Percentiles rank a stretch among this genome's conserved stretches.
phyloP scores from a whole-genome alignment of 768 basidiomycete genomes.

The Panaeolus papilionaceus region DNA sequence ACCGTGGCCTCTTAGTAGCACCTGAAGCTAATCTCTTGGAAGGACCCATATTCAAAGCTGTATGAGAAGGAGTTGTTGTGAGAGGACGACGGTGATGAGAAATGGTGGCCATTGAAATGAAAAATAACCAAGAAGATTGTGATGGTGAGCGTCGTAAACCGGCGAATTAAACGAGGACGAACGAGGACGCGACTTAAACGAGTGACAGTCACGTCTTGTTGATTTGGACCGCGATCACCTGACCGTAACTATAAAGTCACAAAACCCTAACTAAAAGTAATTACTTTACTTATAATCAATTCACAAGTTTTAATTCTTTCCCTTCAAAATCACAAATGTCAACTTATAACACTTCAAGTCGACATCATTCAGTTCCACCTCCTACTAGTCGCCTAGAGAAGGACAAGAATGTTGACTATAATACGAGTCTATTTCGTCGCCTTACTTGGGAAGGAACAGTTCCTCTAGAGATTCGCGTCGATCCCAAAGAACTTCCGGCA shows the following conservation, averaged over 20 bases:
- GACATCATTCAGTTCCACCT: constrained; percentile 57
- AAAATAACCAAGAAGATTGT: constrained; percentile 26
- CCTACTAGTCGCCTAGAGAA: constrained; percentile 37
- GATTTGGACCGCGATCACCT: constrained; percentile 33
- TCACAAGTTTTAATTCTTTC: constrained; percentile 7
- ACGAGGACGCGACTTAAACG: constrained; percentile 28
- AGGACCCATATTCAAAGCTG: constrained; percentile 14
- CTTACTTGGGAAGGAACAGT: constrained; percentile 93
- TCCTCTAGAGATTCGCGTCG: constrained; percentile 88
- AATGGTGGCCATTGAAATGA: constrained; percentile 26
- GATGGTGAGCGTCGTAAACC: constrained; percentile 2
- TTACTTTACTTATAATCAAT: too few relatives aligned
- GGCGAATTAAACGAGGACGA: constrained; percentile 13
- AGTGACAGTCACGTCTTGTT: constrained; percentile 17
- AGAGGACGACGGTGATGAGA: constrained; percentile 29
- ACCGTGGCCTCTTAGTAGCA: constrained; percentile 34
- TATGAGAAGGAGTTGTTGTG: constrained; percentile 11
- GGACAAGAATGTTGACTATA: constrained; percentile 52
- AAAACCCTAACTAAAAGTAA: not conserved
- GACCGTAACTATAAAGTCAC: constrained; percentile 24
- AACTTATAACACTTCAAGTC: constrained; percentile 3
- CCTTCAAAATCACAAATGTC: constrained; percentile 3
- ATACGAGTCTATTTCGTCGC: constrained; percentile 83
- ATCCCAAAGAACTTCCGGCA: constrained; percentile 87
- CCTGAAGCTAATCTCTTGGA: constrained; percentile 26